Percentiles rank a stretch among this genome's conserved stretches.
These are phyloP conservation scores for Hymenoscyphus albidus DNA, from an alignment of 2,329 filamentous ascomycete species.

Conservation along the genomic window DNA sequence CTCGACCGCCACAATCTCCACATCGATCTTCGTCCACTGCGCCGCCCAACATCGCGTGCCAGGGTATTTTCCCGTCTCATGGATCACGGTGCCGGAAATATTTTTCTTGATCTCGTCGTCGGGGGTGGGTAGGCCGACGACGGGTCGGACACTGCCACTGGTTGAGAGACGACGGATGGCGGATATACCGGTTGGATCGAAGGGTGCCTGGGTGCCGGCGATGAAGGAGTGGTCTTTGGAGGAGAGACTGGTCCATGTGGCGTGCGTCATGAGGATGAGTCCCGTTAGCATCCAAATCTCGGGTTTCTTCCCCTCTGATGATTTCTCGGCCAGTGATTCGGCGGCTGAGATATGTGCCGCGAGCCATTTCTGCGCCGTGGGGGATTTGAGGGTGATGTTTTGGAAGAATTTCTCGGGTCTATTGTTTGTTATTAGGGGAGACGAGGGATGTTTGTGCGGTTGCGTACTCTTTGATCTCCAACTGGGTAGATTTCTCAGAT, in stretches of 20 bases:
- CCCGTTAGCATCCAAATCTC: constrained; percentile 28
- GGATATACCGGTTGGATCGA: constrained; percentile 22
- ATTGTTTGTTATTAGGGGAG: not conserved
- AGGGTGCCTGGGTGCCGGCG: constrained; percentile 22
- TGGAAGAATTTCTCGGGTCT: constrained; percentile 24
- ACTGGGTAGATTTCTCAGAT: constrained; percentile 21
- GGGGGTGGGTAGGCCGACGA: constrained; percentile 18
- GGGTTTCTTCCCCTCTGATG: not conserved
- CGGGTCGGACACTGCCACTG: constrained; percentile 22
- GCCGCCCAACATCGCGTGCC: constrained; percentile 26
- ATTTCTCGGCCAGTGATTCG: constrained; percentile 10
- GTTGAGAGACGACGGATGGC: constrained; percentile 22
- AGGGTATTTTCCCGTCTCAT: constrained; percentile 29
- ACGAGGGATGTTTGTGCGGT: too few relatives aligned
- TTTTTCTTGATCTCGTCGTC: constrained; percentile 10
- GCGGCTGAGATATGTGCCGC: constrained; percentile 24
- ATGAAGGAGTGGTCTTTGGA: constrained; percentile 17
- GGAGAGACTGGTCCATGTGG: constrained; percentile 25
- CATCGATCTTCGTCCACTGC: constrained; percentile 22
- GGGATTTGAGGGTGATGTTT: constrained; percentile 20
- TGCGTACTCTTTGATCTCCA: constrained; percentile 26
- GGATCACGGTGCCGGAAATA: constrained; percentile 19
- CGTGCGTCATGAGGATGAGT: constrained; percentile 27
- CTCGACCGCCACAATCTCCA: constrained; percentile 11
- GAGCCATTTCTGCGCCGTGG: constrained; percentile 26